Percentiles rank a stretch among this genome's conserved stretches.
phyloP scores from a whole-genome alignment of 768 basidiomycete species.

The Suillus subaureus region DNA sequence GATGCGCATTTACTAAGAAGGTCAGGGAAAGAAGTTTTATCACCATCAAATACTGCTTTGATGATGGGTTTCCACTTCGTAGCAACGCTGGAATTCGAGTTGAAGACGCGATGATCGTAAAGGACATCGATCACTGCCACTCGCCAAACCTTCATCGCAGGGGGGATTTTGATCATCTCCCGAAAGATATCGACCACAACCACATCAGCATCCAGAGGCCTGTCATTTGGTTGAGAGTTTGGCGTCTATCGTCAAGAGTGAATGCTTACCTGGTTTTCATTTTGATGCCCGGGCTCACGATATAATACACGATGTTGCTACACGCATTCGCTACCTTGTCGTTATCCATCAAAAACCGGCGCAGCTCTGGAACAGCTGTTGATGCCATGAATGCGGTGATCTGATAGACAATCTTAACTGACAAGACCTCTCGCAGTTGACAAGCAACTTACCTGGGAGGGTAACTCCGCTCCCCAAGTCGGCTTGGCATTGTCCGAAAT shows the following conservation, averaged over 20 bases:
- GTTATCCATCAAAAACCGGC: conserved; percentile 78
- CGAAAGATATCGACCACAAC: conserved; percentile 66
- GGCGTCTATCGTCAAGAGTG: background rate
- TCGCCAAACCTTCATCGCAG: conserved; percentile 84
- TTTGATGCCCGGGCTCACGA: conserved; percentile 80
- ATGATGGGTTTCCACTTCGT: conserved; percentile 77
- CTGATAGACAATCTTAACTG: conserved; percentile 39
- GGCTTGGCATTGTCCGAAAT: conserved; percentile 34
- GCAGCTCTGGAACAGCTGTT: conserved; percentile 70
- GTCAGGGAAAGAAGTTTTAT: conserved; percentile 85
- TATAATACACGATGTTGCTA: conserved; percentile 82
- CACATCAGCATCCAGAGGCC: conserved; percentile 79
- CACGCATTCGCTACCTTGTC: conserved; percentile 83
- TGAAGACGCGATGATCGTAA: conserved; percentile 87
- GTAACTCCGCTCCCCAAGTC: conserved; percentile 30
- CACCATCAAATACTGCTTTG: conserved; percentile 78
- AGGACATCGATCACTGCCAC: conserved; percentile 78
- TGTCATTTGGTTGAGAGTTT: conserved; percentile 28
- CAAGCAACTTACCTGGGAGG: conserved; percentile 25
- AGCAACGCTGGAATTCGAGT: conserved; percentile 58
- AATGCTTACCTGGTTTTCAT: conserved; percentile 66
- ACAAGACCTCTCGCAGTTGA: background rate
- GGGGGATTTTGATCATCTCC: conserved; percentile 79
- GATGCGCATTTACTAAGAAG: conserved; percentile 63
- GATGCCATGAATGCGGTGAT: conserved; percentile 72